These are phyloP conservation scores for Lactarius evosmus DNA, from an alignment of 768 basidiomycete genomes.

Conservation along the genomic window DNA sequence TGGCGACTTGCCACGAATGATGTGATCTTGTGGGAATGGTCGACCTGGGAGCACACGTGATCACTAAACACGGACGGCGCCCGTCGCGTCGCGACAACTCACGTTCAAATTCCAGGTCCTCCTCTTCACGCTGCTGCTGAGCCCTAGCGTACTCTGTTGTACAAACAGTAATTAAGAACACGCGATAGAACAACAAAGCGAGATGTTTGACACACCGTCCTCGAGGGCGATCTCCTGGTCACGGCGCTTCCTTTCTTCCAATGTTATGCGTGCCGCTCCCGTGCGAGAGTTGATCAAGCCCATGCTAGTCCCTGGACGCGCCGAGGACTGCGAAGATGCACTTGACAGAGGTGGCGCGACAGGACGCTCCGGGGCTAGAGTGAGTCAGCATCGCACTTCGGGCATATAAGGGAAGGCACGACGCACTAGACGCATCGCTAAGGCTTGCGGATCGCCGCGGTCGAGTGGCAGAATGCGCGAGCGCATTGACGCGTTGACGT, in stretches of 20 bases:
- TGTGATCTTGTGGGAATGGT: slow-evolving; percentile 24
- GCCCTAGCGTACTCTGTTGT: slow-evolving; percentile 30
- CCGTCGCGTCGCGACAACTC: slow-evolving; percentile 30
- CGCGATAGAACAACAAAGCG: slow-evolving; percentile 23
- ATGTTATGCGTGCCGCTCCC: slow-evolving; percentile 40
- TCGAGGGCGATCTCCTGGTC: slow-evolving; percentile 39
- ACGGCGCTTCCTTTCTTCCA: slow-evolving; percentile 45
- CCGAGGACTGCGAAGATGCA: slow-evolving; percentile 25
- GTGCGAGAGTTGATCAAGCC: slow-evolving; percentile 33
- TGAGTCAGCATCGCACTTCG: neutral
- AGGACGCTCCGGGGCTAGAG: slow-evolving; percentile 21
- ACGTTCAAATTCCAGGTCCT: slow-evolving; percentile 43
- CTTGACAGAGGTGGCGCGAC: slow-evolving; percentile 5
- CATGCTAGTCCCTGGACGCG: slow-evolving; percentile 46
- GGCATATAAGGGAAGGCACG: slow-evolving; percentile 1
- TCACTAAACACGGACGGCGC: neutral
- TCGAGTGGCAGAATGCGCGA: slow-evolving; percentile 46
- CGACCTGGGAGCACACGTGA: slow-evolving; percentile 27
- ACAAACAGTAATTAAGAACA: neutral
- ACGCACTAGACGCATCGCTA: slow-evolving; percentile 56
- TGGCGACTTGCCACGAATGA: slow-evolving; percentile 47
- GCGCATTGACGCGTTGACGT: slow-evolving; percentile 31
- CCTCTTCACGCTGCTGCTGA: slow-evolving; percentile 31
- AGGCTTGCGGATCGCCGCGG: slow-evolving; percentile 75
- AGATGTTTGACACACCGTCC: slow-evolving; percentile 40